Evolutionary conservation across 768 basidiomycete species (phyloP).

Genomic region (Chalciporus pseudorubinellus): DNA sequence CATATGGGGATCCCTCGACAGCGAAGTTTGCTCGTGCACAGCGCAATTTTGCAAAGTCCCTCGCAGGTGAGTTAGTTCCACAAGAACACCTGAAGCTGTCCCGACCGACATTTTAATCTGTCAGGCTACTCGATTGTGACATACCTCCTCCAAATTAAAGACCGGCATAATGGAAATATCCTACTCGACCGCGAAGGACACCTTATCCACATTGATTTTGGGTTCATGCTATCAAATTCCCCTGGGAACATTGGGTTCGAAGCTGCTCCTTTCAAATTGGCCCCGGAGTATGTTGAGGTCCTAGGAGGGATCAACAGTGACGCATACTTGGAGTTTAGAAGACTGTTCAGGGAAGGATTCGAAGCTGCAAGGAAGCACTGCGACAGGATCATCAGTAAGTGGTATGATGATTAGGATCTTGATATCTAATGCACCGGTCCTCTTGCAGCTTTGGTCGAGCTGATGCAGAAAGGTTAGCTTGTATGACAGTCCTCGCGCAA

Average conservation of each 20-base stretch:
- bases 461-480: constrained; percentile 89
- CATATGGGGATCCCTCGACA: constrained; percentile 86
- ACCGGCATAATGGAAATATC: constrained; percentile 98
- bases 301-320: constrained; percentile 80
- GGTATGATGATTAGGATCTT: neutral
- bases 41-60: constrained; percentile 88
- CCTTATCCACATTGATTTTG: constrained; percentile 96
- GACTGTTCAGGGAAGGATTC: constrained; percentile 89
- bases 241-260: constrained; percentile 98
- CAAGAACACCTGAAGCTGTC: neutral
- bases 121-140: constrained; percentile 89
- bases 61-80: constrained; percentile 55
- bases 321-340: constrained; percentile 80
- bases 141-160: constrained; percentile 97
- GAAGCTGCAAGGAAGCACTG: constrained; percentile 94
- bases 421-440: constrained; percentile 2
- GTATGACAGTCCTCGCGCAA: constrained; percentile 8
- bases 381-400: constrained; percentile 88
- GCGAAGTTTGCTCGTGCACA: constrained; percentile 89
- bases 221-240: constrained; percentile 95
- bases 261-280: constrained; percentile 98
- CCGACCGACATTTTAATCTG: neutral
- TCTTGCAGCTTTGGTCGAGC: constrained; percentile 75
- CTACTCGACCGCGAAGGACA: constrained; percentile 94
- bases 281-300: constrained; percentile 93